These are phyloP conservation scores for Fusarium sp. DNA, from an alignment of 2,329 filamentous ascomycete species.

Conservation along the genomic window DNA sequence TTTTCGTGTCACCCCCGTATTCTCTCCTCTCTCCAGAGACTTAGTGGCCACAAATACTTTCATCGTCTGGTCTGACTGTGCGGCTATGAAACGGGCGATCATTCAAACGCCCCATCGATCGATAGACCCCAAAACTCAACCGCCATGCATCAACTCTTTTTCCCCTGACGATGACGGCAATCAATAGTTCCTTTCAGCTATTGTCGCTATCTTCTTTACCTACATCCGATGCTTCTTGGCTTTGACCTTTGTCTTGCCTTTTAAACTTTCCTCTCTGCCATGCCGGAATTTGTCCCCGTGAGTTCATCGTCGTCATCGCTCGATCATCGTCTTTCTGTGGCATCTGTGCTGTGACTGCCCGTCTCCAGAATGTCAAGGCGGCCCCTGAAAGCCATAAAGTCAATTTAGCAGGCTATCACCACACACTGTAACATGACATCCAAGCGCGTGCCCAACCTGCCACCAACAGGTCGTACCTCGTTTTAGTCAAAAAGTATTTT, in stretches of 20 bases:
- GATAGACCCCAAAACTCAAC: conserved; percentile 8
- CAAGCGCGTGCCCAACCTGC: conserved; percentile 7
- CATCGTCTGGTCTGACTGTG: neutral
- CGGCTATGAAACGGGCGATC: conserved; percentile 18
- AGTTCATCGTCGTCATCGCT: conserved; percentile 26
- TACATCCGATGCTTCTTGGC: neutral
- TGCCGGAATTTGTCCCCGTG: conserved; percentile 8
- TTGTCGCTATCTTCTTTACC: neutral
- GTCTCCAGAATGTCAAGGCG: neutral
- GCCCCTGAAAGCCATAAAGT: conserved; percentile 38
- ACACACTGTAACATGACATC: neutral
- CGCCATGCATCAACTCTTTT: conserved; percentile 10
- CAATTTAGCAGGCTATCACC: conserved; percentile 18
- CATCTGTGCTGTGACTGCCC: neutral
- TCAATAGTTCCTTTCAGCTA: neutral
- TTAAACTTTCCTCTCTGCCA: neutral
- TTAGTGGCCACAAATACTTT: conserved; percentile 6
- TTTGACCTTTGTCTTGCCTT: neutral
- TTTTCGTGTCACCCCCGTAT: conserved; percentile 15
- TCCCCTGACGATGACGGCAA: conserved; percentile 3
- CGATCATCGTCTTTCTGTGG: conserved; percentile 7
- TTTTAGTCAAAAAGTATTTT: neutral
- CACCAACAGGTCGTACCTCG: conserved; percentile 15
- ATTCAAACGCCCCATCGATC: conserved; percentile 8
- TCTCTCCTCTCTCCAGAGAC: neutral